Base-by-base conservation (phyloP, 2,329 filamentous ascomycete genomes). In the Beauveria caledonica region DNA sequence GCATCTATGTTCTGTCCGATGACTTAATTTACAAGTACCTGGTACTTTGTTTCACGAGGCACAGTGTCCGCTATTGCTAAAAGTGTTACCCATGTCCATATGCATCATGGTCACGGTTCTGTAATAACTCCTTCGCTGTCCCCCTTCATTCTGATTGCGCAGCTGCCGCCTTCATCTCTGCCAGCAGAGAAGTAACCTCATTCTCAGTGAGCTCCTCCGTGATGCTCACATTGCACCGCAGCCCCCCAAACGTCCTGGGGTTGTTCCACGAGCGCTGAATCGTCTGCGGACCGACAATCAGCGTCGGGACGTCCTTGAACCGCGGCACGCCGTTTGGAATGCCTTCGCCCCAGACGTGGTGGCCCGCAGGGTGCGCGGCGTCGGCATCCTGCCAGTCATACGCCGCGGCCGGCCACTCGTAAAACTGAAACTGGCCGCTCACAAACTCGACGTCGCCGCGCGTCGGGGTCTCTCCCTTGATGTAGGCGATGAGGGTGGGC, bases 321-420 rank as follows among this genome's bases (percentile, higher is more conserved):
- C 15, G 29, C 39, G 48, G 49, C 27, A 59, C 57, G 19, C 27
- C 49, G 49, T 40, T 53, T 8, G 48, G 48, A 2, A 59, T 52
- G 13, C 46, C 56, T 25, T 59, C 52, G 39, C 46, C 48, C 48
- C 46, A 23, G n/a, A 59, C 48, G 9, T 59, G 13, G n/a, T 51
- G 25, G 2, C 19, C 25, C 17, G 23, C 25, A 5, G 56, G 36
- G 25, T 33, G 25, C 25, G 36, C n/a, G 15, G n/a, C n/a, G 3
- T 36, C 48, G 1, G 19, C 46, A 29, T 52, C 48, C 7, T 33
- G 25, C 56, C 56, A 59, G 39, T 51, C 48, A 8, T 52, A 44
- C 46, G 56, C 48, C 13, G 56, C 56, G 25, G 56, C 56, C 23
- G 19, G 56, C 56, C 56, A 59, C 56, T 58, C 56, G 48, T 59